A percentile compares a stretch with the other conserved stretches of the same genome.
Conservation (phyloP, 495 filamentous ascomycete genomes). For the Tuber brumale region DNA sequence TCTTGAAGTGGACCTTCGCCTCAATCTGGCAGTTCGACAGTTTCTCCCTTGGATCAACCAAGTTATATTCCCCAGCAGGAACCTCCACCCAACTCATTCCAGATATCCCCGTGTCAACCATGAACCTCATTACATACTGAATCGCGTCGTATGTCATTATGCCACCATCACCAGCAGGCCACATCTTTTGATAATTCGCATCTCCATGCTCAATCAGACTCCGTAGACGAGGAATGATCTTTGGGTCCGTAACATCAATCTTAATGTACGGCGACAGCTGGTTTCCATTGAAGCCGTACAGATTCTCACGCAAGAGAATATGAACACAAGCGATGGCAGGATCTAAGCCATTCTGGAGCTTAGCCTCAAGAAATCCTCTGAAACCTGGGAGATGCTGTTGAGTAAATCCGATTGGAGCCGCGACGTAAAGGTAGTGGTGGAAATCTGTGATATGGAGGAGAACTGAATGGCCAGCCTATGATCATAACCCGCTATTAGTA, state of each 20-base stretch:
- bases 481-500: constrained; percentile 28
- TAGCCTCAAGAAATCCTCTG: constrained; percentile 66
- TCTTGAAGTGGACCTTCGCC: constrained; percentile 68
- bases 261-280: constrained; percentile 86
- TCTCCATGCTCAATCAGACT: constrained; percentile 62
- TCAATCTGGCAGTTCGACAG: constrained; percentile 96
- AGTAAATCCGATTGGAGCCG: constrained; percentile 74
- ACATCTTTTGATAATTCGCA: constrained; percentile 84
- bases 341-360: constrained; percentile 58
- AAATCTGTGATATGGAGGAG: constrained; percentile 93
- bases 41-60: constrained; percentile 54
- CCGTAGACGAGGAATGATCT: constrained; percentile 65
- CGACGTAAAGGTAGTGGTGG: constrained; percentile 90
- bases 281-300: constrained; percentile 90
- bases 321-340: constrained; percentile 62
- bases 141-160: constrained; percentile 90
- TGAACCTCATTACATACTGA: constrained; percentile 90
- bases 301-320: constrained; percentile 74
- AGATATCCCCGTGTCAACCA: constrained; percentile 89
- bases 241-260: constrained; percentile 84
- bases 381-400: constrained; percentile 69
- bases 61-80: constrained; percentile 61
- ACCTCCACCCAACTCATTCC: constrained; percentile 99
- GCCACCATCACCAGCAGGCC: constrained; percentile 62
- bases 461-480: constrained; percentile 76